These are phyloP conservation scores for Climacium dendroides DNA, from an alignment of 225 moss, liverwort and hornwort genomes.

Conservation along the genomic window DNA sequence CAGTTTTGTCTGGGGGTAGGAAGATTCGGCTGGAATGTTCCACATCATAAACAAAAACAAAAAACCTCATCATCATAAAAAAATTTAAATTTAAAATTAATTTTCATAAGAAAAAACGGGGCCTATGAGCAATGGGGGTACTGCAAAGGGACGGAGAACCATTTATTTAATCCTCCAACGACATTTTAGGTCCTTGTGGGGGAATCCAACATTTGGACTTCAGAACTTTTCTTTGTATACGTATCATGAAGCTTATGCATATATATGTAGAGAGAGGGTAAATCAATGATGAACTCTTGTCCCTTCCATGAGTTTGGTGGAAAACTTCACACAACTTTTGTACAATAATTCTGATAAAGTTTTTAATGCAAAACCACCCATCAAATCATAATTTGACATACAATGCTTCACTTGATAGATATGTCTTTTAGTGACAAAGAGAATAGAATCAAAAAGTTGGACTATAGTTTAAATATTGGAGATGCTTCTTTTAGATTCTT, in stretches of 20 bases:
- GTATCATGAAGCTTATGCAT: neutral
- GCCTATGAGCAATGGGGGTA: neutral
- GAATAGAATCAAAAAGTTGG: neutral
- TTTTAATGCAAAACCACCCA: neutral
- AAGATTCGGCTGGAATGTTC: neutral
- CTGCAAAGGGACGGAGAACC: no score
- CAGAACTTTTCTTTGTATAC: neutral
- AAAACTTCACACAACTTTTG: neutral
- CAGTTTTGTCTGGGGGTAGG: no score
- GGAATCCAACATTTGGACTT: neutral
- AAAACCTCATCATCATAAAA: neutral
- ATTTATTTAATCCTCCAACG: neutral
- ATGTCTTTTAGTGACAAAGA: neutral
- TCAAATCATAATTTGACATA: neutral
- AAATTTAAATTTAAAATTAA: no score
- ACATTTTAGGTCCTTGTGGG: neutral
- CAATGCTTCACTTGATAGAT: neutral
- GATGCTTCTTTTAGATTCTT: neutral
- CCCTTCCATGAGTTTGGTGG: rapidly evolving
- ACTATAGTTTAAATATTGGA: neutral
- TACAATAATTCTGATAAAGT: neutral
- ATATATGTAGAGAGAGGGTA: neutral
- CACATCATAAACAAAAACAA: neutral
- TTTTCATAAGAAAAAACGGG: no score
- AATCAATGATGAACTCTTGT: neutral